phyloP scores from a whole-genome alignment of 495 filamentous ascomycete species.

The Pyrenula aspistea region DNA sequence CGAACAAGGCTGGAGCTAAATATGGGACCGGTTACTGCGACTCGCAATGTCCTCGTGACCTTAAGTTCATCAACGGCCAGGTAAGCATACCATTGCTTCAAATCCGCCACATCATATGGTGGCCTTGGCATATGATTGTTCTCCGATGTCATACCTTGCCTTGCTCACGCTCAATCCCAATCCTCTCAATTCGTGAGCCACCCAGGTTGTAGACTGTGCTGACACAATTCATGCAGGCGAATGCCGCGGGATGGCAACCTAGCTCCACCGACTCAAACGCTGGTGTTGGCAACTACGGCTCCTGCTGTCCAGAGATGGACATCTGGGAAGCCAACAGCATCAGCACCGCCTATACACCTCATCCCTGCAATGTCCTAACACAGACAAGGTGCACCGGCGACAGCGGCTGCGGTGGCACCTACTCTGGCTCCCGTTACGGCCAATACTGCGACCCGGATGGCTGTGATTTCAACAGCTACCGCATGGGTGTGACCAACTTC shows the following conservation, averaged over 20 bases:
- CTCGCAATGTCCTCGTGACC: conserved; percentile 52
- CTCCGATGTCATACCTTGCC: neutral
- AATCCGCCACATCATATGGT: neutral
- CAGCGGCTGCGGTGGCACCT: conserved; percentile 37
- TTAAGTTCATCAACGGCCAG: conserved; percentile 60
- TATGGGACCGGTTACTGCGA: conserved; percentile 74
- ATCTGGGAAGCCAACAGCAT: conserved; percentile 61
- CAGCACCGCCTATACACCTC: conserved; percentile 46
- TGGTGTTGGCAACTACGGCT: conserved; percentile 45
- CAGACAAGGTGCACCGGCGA: conserved; percentile 46
- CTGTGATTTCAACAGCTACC: conserved; percentile 72
- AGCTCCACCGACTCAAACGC: conserved; percentile 49
- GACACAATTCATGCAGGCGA: too few relatives aligned
- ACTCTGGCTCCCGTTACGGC: conserved; percentile 27
- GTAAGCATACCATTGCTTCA: conserved; percentile 11
- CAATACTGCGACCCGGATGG: conserved; percentile 64
- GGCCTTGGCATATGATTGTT: too few relatives aligned
- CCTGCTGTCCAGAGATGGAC: conserved; percentile 66
- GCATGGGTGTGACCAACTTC: conserved; percentile 49
- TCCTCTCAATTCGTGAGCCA: too few relatives aligned
- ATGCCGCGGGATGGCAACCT: conserved; percentile 46
- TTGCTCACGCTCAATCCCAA: neutral
- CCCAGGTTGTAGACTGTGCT: too few relatives aligned
- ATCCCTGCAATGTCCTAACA: conserved; percentile 45
- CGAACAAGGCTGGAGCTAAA: conserved; percentile 55